Evolutionary conservation across 306 rosid species (phyloP).

Genomic region (Citrullus mucosospermus): DNA sequence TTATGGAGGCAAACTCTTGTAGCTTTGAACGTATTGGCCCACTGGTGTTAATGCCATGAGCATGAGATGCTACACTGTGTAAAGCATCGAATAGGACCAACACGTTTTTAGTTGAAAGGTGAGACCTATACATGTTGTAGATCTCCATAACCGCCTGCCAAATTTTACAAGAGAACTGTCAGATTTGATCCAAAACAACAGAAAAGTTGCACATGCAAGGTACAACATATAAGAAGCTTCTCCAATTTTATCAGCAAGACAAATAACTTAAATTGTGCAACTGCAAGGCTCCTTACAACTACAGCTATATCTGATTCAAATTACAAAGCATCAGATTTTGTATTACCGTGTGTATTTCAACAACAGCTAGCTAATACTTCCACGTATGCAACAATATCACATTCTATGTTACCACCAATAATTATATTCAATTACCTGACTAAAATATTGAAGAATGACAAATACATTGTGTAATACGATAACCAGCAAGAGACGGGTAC

Average conservation of each 20-base stretch:
- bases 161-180: slow-evolving; percentile 16
- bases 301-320: not conserved
- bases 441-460: not conserved
- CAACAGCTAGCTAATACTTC: not conserved
- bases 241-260: not conserved
- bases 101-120: slow-evolving; percentile 50
- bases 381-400: not conserved
- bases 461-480: not conserved
- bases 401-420: not conserved
- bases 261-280: not conserved
- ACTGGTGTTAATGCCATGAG: slow-evolving; percentile 57
- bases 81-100: slow-evolving; percentile 56
- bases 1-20: slow-evolving; percentile 74
- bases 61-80: slow-evolving; percentile 68
- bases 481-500: not conserved
- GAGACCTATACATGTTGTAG: slow-evolving; percentile 62
- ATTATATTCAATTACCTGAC: not conserved
- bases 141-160: slow-evolving; percentile 93
- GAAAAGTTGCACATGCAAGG: not conserved
- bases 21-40: slow-evolving; percentile 58
- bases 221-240: not conserved
- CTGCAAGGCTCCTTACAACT: not conserved
- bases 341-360: not conserved
- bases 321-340: not conserved
- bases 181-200: not conserved